Conservation (phyloP, 2,329 filamentous ascomycete genomes). For the Dothistroma septosporum region DNA sequence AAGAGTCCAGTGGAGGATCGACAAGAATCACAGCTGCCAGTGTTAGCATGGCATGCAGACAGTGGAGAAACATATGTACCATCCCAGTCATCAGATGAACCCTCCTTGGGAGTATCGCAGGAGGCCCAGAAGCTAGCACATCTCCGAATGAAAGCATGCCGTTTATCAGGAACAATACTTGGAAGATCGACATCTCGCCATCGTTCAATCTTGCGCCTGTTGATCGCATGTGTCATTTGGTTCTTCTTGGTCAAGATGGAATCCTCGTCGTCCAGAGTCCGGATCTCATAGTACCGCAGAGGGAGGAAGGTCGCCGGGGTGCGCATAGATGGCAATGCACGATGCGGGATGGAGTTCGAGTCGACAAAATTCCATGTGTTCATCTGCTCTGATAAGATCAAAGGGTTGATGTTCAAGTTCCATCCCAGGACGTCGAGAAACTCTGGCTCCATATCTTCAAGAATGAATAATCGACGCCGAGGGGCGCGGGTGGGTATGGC, state of each 20-base stretch:
- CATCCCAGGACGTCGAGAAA: constrained; percentile 23
- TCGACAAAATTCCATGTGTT: constrained; percentile 27
- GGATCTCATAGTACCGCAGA: constrained; percentile 24
- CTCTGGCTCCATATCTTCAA: constrained; percentile 24
- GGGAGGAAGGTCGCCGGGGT: constrained; percentile 19
- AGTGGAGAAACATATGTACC: background rate
- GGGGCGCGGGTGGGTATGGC: background rate
- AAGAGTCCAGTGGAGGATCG: constrained; percentile 20
- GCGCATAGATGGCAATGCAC: constrained; percentile 22
- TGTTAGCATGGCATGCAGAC: background rate
- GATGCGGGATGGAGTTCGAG: constrained; percentile 19
- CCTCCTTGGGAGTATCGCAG: background rate
- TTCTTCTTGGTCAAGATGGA: constrained; percentile 7
- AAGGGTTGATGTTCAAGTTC: constrained; percentile 20
- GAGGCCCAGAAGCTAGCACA: constrained; percentile 26
- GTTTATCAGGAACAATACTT: constrained; percentile 10
- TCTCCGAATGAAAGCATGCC: constrained; percentile 21
- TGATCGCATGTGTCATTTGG: constrained; percentile 24
- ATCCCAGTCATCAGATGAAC: constrained; percentile 8
- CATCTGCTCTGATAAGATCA: constrained; percentile 27
- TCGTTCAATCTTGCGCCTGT: constrained; percentile 20
- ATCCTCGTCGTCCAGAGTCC: constrained; percentile 16
- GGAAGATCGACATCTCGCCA: constrained; percentile 23
- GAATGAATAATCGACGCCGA: constrained; percentile 22
- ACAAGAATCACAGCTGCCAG: constrained; percentile 15